Evolutionary conservation across 164 flowering plant species (phyloP).

Genomic region (Dillenia turbinata): DNA sequence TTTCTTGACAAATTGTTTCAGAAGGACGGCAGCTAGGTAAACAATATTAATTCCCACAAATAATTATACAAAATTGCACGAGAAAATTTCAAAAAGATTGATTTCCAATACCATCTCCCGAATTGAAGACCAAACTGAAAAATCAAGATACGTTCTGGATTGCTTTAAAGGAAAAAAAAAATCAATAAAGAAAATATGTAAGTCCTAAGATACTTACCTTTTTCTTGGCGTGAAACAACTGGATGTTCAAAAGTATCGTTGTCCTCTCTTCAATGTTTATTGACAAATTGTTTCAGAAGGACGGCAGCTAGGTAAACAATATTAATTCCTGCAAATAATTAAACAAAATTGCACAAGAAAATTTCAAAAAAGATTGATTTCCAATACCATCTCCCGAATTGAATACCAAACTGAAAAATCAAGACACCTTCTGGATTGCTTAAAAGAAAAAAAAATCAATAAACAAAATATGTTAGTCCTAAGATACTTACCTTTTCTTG

Average conservation of each 20-base stretch:
- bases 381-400: conserved; percentile 18
- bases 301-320: conserved; percentile 80
- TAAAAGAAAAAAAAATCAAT: too few species aligned
- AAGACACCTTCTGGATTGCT: neutral
- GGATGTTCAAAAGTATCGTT: conserved; percentile 83
- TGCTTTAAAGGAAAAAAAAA: neutral
- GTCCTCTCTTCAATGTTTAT: conserved; percentile 91
- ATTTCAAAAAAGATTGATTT: neutral
- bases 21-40: conserved; percentile 87
- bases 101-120: neutral
- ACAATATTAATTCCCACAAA: conserved; percentile 48
- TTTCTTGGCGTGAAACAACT: conserved; percentile 61
- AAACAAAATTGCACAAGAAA: neutral
- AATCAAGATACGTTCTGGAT: neutral
- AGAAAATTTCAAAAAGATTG: neutral
- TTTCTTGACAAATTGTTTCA: conserved; percentile 88
- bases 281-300: conserved; percentile 83
- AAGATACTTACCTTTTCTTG: conserved; percentile 64
- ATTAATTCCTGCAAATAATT: conserved; percentile 46
- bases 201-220: conserved; percentile 41
- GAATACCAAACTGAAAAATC: too few species aligned
- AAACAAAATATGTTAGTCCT: too few species aligned
- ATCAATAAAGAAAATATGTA: too few species aligned
- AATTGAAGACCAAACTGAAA: too few species aligned
- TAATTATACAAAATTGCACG: neutral